phyloP scores from a whole-genome alignment of 2,329 filamentous ascomycete species.

The Fusarium secorum region DNA sequence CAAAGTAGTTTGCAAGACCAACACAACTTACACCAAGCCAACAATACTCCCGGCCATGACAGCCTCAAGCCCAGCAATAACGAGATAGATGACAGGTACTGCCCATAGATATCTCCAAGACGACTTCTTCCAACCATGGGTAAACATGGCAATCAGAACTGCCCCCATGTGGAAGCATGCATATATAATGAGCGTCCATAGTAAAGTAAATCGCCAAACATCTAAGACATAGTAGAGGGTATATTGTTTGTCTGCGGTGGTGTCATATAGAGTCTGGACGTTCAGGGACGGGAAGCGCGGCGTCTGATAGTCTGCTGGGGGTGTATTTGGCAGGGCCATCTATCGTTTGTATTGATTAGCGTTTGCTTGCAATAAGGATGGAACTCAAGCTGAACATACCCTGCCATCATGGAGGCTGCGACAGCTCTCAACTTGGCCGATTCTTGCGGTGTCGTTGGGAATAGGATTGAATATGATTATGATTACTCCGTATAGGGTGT shows the following conservation, averaged over 20 bases:
- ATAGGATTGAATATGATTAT: conserved; percentile 12
- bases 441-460: conserved; percentile 7
- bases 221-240: conserved; percentile 78
- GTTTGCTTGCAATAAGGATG: background rate
- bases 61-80: conserved; percentile 78
- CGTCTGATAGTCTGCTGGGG: conserved; percentile 64
- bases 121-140: conserved; percentile 69
- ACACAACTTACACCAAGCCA: conserved; percentile 72
- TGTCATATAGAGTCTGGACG: conserved; percentile 66
- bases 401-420: conserved; percentile 34
- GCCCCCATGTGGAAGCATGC: conserved; percentile 77
- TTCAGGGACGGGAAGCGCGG: conserved; percentile 85
- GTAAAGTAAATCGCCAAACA: conserved; percentile 86
- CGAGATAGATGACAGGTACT: conserved; percentile 73
- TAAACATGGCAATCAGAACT: conserved; percentile 73
- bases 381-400: conserved; percentile 11
- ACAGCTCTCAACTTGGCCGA: conserved; percentile 3
- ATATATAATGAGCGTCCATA: conserved; percentile 86
- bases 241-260: conserved; percentile 53
- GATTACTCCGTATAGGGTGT: conserved; percentile 21
- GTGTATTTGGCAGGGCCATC: conserved; percentile 43
- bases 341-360: conserved; percentile 16
- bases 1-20: background rate
- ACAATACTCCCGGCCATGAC: conserved; percentile 82
- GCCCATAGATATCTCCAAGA: conserved; percentile 73